Conservation (phyloP, 2,329 filamentous ascomycete species). For the Zopfia rhizophila region DNA sequence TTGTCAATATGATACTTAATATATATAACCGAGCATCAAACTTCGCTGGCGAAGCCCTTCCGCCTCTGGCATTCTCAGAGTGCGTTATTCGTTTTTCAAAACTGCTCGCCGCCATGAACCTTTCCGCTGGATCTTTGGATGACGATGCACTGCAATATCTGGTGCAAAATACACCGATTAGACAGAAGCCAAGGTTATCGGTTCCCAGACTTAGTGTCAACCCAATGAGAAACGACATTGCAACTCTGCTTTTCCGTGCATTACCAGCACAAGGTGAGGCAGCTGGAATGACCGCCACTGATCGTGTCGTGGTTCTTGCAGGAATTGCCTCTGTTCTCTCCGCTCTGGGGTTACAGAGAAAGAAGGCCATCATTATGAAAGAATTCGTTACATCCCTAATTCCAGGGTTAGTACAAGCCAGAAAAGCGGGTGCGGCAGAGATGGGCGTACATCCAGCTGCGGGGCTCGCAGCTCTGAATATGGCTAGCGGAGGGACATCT, state of each 20-base stretch:
- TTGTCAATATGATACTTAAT: slow-evolving; percentile 78
- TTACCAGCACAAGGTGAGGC: slow-evolving; percentile 65
- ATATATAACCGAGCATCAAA: slow-evolving; percentile 75
- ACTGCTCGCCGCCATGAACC: slow-evolving; percentile 73
- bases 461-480: slow-evolving; percentile 77
- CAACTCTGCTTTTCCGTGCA: slow-evolving; percentile 49
- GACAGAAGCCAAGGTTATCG: slow-evolving; percentile 54
- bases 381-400: slow-evolving; percentile 87
- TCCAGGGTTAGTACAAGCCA: slow-evolving; percentile 85
- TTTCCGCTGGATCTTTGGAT: slow-evolving; percentile 71
- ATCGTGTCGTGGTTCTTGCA: slow-evolving; percentile 81
- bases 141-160: slow-evolving; percentile 63
- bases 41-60: slow-evolving; percentile 73
- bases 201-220: slow-evolving; percentile 47
- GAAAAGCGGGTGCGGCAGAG: slow-evolving; percentile 93
- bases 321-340: slow-evolving; percentile 90
- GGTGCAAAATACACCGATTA: slow-evolving; percentile 55
- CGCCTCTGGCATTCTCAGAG: slow-evolving; percentile 77
- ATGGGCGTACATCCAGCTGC: slow-evolving; percentile 95
- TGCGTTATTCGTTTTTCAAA: slow-evolving; percentile 78
- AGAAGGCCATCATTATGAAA: slow-evolving; percentile 89
- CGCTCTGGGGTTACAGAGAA: slow-evolving; percentile 80
- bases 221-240: slow-evolving; percentile 49
- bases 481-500: slow-evolving; percentile 64
- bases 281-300: slow-evolving; percentile 74